Percentiles rank a stretch among this genome's conserved stretches.
Conservation (phyloP, 2,329 filamentous ascomycete species). For the Samsoniella hepiali region DNA sequence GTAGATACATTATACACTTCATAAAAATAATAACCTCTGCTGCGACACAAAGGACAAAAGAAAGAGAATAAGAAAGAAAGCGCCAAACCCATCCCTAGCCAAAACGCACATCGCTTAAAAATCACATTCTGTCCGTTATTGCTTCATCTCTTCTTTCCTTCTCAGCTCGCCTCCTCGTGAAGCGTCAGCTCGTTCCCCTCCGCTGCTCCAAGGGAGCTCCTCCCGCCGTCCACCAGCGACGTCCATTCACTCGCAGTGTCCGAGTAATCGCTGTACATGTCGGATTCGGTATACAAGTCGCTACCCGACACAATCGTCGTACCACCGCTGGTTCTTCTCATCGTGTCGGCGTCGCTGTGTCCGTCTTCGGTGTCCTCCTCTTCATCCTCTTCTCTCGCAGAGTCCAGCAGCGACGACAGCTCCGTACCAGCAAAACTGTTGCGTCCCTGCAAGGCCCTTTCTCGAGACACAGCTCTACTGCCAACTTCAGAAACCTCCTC, state of each 20-base stretch:
- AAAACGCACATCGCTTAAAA: constrained; percentile 16
- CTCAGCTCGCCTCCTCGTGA: constrained; percentile 28
- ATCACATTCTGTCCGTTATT: constrained; percentile 6
- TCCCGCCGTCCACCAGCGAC: constrained; percentile 39
- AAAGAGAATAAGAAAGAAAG: constrained; percentile 17
- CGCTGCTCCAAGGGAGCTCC: constrained; percentile 24
- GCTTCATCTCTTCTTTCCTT: not conserved
- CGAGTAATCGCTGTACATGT: constrained; percentile 40
- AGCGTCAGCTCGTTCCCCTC: constrained; percentile 37
- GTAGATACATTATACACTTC: constrained; percentile 20
- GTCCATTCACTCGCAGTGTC: constrained; percentile 48
- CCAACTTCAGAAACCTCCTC: constrained; percentile 48
- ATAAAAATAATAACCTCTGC: constrained; percentile 18
- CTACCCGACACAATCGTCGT: constrained; percentile 46
- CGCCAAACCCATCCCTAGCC: constrained; percentile 6
- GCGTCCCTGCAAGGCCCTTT: constrained; percentile 20
- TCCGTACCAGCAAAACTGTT: constrained; percentile 28
- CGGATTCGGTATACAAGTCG: constrained; percentile 36
- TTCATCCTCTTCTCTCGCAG: constrained; percentile 23
- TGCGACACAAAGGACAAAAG: constrained; percentile 11
- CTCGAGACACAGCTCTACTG: constrained; percentile 19
- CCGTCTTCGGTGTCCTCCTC: constrained; percentile 23
- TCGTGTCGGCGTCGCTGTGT: constrained; percentile 50
- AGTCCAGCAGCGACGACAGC: constrained; percentile 23
- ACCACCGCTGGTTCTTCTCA: constrained; percentile 46